Conservation (phyloP, 495 filamentous ascomycete genomes). For the Hyaloscypha bicolor region DNA sequence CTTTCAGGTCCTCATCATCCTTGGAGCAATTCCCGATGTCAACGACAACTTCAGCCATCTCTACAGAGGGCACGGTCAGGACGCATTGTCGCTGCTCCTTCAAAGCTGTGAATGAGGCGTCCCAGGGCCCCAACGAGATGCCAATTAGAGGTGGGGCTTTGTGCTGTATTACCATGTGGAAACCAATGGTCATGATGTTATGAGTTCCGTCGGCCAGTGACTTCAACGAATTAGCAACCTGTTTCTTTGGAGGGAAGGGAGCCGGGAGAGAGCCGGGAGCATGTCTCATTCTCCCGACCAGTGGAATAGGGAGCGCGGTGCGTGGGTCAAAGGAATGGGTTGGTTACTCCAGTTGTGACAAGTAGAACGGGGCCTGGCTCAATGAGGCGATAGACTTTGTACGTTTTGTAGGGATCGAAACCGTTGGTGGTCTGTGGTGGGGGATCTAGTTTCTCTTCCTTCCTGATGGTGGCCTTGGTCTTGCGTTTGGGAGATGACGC, state of each 20-base stretch:
- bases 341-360: too few species aligned
- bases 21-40: conserved; percentile 45
- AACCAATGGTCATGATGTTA: conserved; percentile 43
- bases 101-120: conserved; percentile 37
- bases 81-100: conserved; percentile 39
- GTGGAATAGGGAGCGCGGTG: too few species aligned
- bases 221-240: too few species aligned
- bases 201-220: conserved; percentile 38
- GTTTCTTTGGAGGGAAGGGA: conserved; percentile 31
- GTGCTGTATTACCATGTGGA: conserved; percentile 45
- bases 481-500: conserved; percentile 26
- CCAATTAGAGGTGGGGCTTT: conserved; percentile 39
- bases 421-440: neutral
- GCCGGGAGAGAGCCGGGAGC: too few species aligned
- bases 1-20: conserved; percentile 54
- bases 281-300: too few species aligned
- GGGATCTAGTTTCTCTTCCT: conserved; percentile 8
- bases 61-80: conserved; percentile 35
- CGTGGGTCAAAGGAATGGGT: too few species aligned
- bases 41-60: conserved; percentile 35
- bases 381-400: too few species aligned
- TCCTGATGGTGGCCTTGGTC: conserved; percentile 1
- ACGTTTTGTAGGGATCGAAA: too few species aligned
- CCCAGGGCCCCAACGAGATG: conserved; percentile 41
- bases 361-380: too few species aligned